Evolutionary conservation across 2,329 filamentous ascomycete species (phyloP).

Genomic region (Spiromastix sp.): DNA sequence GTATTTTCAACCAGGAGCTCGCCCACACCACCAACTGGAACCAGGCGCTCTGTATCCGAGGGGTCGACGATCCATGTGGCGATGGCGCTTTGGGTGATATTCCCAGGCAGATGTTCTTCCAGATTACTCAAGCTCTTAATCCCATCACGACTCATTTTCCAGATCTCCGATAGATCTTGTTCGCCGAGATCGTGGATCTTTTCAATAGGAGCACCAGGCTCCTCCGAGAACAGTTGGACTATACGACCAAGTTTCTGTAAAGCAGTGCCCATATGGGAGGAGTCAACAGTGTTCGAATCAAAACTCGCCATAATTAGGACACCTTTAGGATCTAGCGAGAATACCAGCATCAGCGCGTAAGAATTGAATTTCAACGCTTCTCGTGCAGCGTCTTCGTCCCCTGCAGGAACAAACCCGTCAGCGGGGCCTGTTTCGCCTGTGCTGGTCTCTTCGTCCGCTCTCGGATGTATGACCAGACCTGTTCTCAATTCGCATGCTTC

Average conservation of each 20-base stretch:
- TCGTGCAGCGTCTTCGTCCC: conserved; percentile 47
- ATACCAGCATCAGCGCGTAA: conserved; percentile 54
- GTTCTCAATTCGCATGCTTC: conserved; percentile 28
- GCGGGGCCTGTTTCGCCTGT: conserved; percentile 26
- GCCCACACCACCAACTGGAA: conserved; percentile 20
- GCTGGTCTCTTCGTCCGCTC: conserved; percentile 8
- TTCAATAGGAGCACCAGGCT: conserved; percentile 2
- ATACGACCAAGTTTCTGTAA: conserved; percentile 41
- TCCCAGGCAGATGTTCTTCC: not conserved
- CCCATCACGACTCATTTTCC: conserved; percentile 5
- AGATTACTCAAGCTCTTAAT: not conserved
- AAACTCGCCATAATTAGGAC: conserved; percentile 55
- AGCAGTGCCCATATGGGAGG: conserved; percentile 40
- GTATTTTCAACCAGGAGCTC: conserved; percentile 22
- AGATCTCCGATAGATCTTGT: conserved; percentile 3
- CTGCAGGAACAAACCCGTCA: conserved; percentile 44
- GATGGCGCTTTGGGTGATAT: not conserved
- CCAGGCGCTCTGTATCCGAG: conserved; percentile 12
- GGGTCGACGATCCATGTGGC: conserved; percentile 21
- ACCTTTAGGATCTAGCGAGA: conserved; percentile 46
- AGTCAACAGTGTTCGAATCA: conserved; percentile 45
- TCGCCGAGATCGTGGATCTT: conserved; percentile 2
- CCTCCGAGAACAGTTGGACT: conserved; percentile 16
- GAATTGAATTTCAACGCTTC: conserved; percentile 46
- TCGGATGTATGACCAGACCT: conserved; percentile 14